Conservation (phyloP, 108 stramenopile species). For the Pseudonitzschia delicatissima region DNA sequence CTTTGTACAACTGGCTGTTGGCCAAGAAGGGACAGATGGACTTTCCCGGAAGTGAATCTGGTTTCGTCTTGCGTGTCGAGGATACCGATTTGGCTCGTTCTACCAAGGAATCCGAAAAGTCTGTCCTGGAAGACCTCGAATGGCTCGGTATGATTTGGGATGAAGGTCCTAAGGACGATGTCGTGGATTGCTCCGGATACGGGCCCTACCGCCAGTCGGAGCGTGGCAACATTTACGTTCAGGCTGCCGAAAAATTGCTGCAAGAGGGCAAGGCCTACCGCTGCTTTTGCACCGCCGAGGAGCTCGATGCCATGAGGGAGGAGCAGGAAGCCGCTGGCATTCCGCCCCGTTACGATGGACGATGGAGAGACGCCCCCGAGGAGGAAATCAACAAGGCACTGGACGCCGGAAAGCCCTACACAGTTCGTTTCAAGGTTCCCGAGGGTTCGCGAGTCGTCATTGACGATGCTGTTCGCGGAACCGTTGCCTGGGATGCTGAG, state of each 20-base stretch:
- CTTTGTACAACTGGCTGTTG: slow-evolving; percentile 94
- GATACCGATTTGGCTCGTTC: slow-evolving; percentile 88
- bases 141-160: slow-evolving; percentile 95
- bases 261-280: slow-evolving; percentile 86
- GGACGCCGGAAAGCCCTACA: slow-evolving; percentile 80
- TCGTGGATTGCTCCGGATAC: slow-evolving; percentile 46
- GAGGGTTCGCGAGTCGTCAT: slow-evolving; percentile 82
- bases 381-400: slow-evolving; percentile 76
- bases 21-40: slow-evolving; percentile 88
- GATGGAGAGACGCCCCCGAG: slow-evolving; percentile 95
- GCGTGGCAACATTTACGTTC: slow-evolving; percentile 69
- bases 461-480: slow-evolving; percentile 93
- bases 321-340: slow-evolving; percentile 75
- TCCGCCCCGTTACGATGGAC: slow-evolving; percentile 91
- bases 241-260: slow-evolving; percentile 61
- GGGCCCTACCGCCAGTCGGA: slow-evolving; percentile 88
- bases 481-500: slow-evolving; percentile 95
- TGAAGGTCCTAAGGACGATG: slow-evolving; percentile 75
- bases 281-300: slow-evolving; percentile 95
- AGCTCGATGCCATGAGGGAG: slow-evolving; percentile 89
- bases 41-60: slow-evolving; percentile 36
- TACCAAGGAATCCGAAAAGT: slow-evolving; percentile 87
- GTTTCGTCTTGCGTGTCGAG: slow-evolving; percentile 91
- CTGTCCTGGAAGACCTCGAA: slow-evolving; percentile 86
- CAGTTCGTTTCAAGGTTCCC: slow-evolving; percentile 90